phyloP scores from a whole-genome alignment of 495 filamentous ascomycete species.

The Aspergillus kassunensis region DNA sequence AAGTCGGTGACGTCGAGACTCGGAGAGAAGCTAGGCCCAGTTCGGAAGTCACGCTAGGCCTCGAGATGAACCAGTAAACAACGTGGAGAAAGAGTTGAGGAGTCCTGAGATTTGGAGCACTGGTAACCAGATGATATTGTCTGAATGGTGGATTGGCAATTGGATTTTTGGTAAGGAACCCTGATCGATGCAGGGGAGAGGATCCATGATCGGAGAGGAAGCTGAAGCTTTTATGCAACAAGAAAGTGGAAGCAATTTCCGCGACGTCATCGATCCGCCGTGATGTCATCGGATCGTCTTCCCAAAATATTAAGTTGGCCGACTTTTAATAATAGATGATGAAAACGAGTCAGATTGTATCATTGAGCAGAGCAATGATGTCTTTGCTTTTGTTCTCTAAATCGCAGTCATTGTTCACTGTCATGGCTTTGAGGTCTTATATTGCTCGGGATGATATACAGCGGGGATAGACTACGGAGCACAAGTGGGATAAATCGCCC shows the following conservation, averaged over 20 bases:
- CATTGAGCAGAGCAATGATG: no score
- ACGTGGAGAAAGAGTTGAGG: neutral
- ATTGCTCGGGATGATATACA: no score
- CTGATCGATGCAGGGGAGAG: neutral
- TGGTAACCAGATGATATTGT: no score
- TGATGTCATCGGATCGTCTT: conserved; percentile 21
- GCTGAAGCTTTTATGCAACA: conserved; percentile 5
- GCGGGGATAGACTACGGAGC: no score
- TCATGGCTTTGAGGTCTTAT: no score
- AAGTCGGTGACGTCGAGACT: conserved; percentile 40
- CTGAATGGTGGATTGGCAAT: neutral
- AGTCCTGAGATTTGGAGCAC: conserved; percentile 6
- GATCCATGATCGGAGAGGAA: neutral
- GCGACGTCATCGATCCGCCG: conserved; percentile 20
- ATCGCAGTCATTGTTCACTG: no score
- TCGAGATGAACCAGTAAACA: neutral
- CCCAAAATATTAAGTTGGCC: no score
- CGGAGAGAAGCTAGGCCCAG: conserved; percentile 18
- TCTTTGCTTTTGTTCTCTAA: no score
- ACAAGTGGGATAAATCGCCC: no score
- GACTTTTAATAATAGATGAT: no score
- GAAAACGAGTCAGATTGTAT: no score
- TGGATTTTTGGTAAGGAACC: conserved; percentile 7
- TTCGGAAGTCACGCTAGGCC: conserved; percentile 18
- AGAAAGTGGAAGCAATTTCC: neutral